Base-by-base conservation (phyloP, 768 basidiomycete genomes). In the Hygrophoropsis aurantiaca region DNA sequence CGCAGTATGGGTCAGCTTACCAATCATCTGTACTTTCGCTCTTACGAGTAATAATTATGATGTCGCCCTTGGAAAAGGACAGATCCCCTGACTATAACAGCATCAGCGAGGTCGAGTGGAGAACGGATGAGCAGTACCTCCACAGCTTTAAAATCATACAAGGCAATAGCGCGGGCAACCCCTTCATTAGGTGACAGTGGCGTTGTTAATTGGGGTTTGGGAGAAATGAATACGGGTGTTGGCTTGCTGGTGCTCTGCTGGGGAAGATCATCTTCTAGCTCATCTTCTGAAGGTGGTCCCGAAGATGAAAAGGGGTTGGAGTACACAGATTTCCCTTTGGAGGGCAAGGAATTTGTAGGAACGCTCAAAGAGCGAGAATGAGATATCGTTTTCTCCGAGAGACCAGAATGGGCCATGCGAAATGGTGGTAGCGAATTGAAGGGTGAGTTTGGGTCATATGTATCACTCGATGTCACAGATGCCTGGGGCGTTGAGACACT, bases 21-120 rank as follows among this genome's bases (percentile, higher is more conserved):
- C 89, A 92, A 53, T 90, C 86, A 58, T 92, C 80, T 9, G 69
- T 80, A 36, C 79, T 87, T 27, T 82, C 74, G 51, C 81, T 90
- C 70, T 79, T 88, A 63, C 84, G 70, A 10, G 77, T 81, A 18
- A 92, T 70, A 13, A 66, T 73, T 40, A 92, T 85, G 11, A 91
- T 75, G 52, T 90, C 84, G 1, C 89, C 89, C 59, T 83, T 90
- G 11, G 68, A 72, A 58, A 92, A 89, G 0, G 85, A 84, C 38
- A 92, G 57, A 60, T 92, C 89, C 2, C 87, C 89, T 9, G 70
- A 61, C 86, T 90, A 21, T n/a, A 43, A n/a, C 18, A 23, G 4
- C 21, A 46, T 49, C 44, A 55, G 24, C 41, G 33, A 55, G 16
- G 25, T 33, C 33, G 24, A 11, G 20, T 43, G 6, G 18, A 21